Evolutionary conservation across 805 yeast species (phyloP).

Genomic region (Wickerhamomyces kurtzmanii): DNA sequence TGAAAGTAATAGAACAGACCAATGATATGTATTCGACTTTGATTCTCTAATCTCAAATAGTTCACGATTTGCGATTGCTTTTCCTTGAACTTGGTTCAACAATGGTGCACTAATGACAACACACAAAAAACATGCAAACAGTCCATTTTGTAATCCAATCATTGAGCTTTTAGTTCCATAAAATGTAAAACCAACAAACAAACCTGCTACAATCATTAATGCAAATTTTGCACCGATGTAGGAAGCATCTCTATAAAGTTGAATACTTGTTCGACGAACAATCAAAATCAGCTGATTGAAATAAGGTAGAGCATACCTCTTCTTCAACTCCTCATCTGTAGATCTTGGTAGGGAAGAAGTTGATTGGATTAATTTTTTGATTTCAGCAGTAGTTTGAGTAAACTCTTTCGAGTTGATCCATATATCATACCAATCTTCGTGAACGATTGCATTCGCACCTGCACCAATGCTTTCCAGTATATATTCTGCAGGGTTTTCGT

Average conservation of each 20-base stretch:
- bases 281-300: constrained; percentile 32
- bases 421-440: constrained; percentile 49
- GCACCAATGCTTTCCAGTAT: constrained; percentile 68
- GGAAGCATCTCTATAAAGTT: constrained; percentile 50
- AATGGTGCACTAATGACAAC: constrained; percentile 48
- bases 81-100: constrained; percentile 56
- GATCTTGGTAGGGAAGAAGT: constrained; percentile 1
- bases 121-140: constrained; percentile 54
- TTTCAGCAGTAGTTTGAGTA: constrained; percentile 18
- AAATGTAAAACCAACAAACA: constrained; percentile 70
- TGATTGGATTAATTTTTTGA: constrained; percentile 17
- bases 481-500: constrained; percentile 71
- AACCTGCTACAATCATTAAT: constrained; percentile 41
- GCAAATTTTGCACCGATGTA: constrained; percentile 54
- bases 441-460: constrained; percentile 55
- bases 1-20: constrained; percentile 50
- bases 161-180: constrained; percentile 44
- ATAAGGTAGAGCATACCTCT: constrained; percentile 28
- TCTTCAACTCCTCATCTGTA: constrained; percentile 10
- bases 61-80: constrained; percentile 49
- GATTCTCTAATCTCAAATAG: constrained; percentile 65
- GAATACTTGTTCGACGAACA: constrained; percentile 28
- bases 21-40: constrained; percentile 64
- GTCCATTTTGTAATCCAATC: constrained; percentile 50
- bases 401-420: constrained; percentile 41